phyloP scores from a whole-genome alignment of 2,329 filamentous ascomycete species.

The Rhynchosporium graminicola region DNA sequence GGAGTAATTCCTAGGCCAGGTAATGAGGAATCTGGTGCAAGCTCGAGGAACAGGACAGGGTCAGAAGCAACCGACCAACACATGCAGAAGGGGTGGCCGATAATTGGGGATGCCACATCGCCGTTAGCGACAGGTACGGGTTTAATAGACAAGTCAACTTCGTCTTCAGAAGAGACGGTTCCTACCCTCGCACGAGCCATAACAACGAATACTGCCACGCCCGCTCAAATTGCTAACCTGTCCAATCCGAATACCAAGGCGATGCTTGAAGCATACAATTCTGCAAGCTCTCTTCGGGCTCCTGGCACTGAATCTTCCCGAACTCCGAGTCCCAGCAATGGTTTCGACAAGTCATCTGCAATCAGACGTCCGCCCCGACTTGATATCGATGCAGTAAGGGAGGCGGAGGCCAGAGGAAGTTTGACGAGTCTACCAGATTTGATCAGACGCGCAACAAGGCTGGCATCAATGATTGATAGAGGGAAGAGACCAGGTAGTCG shows the following conservation, averaged over 20 bases:
- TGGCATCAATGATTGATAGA: conserved; percentile 85
- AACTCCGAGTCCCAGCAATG: conserved; percentile 28
- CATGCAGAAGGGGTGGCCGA: conserved; percentile 33
- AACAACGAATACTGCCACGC: conserved; percentile 23
- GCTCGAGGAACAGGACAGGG: conserved; percentile 7
- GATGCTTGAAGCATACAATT: conserved; percentile 53
- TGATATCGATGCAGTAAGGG: conserved; percentile 78
- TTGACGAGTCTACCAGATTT: conserved; percentile 90
- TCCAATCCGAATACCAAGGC: conserved; percentile 45
- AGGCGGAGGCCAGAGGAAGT: conserved; percentile 82
- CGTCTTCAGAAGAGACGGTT: conserved; percentile 34
- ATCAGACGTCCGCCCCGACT: conserved; percentile 70
- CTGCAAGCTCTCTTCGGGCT: conserved; percentile 42
- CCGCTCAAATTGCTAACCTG: conserved; percentile 28
- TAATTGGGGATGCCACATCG: conserved; percentile 30
- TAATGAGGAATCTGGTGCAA: conserved; percentile 6
- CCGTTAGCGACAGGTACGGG: conserved; percentile 37
- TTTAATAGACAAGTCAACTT: conserved; percentile 34
- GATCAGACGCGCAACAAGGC: conserved; percentile 81
- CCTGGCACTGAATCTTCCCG: conserved; percentile 18
- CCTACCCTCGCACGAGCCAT: conserved; percentile 28
- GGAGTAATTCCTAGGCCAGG: conserved; percentile 17
- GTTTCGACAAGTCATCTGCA: conserved; percentile 52
- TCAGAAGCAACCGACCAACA: conserved; percentile 20
- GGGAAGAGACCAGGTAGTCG: conserved; percentile 67